Conservation (phyloP, 768 basidiomycete genomes). For the Kwoniella sp. region DNA sequence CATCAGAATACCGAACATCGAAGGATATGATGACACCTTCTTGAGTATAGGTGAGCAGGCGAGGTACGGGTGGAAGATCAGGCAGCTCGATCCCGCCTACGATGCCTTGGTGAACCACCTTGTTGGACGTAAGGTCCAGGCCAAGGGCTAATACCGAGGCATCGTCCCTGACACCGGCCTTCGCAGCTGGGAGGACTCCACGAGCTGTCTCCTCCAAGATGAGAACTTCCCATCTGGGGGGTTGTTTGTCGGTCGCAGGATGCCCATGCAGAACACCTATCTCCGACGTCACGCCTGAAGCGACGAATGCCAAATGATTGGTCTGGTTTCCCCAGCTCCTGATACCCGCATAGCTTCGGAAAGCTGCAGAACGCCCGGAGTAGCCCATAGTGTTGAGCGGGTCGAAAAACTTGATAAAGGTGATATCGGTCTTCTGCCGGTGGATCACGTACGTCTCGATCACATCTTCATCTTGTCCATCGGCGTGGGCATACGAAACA, state of each 20-base stretch:
- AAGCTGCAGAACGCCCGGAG: slow-evolving; percentile 35
- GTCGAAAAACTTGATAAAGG: slow-evolving; percentile 46
- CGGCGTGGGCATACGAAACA: slow-evolving; percentile 41
- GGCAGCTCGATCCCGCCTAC: slow-evolving; percentile 46
- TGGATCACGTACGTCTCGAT: slow-evolving; percentile 48
- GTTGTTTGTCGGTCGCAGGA: slow-evolving; percentile 14
- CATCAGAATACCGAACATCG: slow-evolving; percentile 41
- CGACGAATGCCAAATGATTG: slow-evolving; percentile 49
- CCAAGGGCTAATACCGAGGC: slow-evolving; percentile 49
- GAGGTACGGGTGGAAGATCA: slow-evolving; percentile 44
- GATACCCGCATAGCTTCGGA: slow-evolving; percentile 37
- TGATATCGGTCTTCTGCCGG: slow-evolving; percentile 36
- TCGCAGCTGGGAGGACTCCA: slow-evolving; percentile 45
- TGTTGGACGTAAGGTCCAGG: slow-evolving; percentile 47
- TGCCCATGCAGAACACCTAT: slow-evolving; percentile 45
- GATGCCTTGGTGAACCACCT: slow-evolving; percentile 40
- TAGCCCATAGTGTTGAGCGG: slow-evolving; percentile 48
- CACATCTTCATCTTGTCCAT: slow-evolving; percentile 39
- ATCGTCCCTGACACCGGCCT: slow-evolving; percentile 42
- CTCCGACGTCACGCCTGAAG: slow-evolving; percentile 46
- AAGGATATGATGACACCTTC: slow-evolving; percentile 50
- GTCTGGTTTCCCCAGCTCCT: slow-evolving; percentile 46
- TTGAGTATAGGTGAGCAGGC: slow-evolving; percentile 47
- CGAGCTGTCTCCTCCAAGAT: slow-evolving; percentile 49
- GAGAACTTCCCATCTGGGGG: slow-evolving; percentile 41